Conservation (phyloP, 495 filamentous ascomycete species). For the Pyronema domesticum region DNA sequence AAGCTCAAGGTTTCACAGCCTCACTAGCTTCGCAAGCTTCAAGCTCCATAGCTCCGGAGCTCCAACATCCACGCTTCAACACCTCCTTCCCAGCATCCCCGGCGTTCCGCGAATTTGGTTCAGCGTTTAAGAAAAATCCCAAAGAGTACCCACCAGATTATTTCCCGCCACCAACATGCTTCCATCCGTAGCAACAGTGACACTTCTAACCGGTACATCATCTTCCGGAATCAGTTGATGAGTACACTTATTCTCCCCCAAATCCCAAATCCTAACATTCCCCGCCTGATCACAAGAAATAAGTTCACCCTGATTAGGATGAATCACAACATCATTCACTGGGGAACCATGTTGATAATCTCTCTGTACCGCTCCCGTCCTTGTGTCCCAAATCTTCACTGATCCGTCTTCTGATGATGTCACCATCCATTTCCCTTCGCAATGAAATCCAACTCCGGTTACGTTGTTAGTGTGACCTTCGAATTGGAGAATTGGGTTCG, state of each 20-base stretch:
- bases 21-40: too few relatives aligned
- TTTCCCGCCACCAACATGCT: conserved; percentile 90
- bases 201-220: conserved; percentile 77
- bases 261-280: conserved; percentile 88
- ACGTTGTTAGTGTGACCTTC: conserved; percentile 91
- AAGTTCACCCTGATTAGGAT: conserved; percentile 94
- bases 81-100: too few relatives aligned
- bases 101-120: neutral
- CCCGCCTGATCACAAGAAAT: conserved; percentile 88
- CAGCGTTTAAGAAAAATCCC: too few relatives aligned
- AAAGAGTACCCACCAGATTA: conserved; percentile 45
- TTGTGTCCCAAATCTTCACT: conserved; percentile 97
- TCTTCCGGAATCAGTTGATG: conserved; percentile 95
- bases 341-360: conserved; percentile 77
- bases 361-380: conserved; percentile 68
- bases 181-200: conserved; percentile 90
- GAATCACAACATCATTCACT: conserved; percentile 93
- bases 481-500: conserved; percentile 76
- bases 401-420: conserved; percentile 93
- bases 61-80: too few relatives aligned
- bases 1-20: too few relatives aligned
- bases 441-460: conserved; percentile 92
- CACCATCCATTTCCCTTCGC: conserved; percentile 99
- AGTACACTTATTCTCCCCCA: conserved; percentile 90
- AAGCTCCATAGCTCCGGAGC: neutral